A percentile compares a stretch with the other conserved stretches of the same genome.
phyloP scores from a whole-genome alignment of 148 eudicot genomes.

The Chenopodium suecicum region DNA sequence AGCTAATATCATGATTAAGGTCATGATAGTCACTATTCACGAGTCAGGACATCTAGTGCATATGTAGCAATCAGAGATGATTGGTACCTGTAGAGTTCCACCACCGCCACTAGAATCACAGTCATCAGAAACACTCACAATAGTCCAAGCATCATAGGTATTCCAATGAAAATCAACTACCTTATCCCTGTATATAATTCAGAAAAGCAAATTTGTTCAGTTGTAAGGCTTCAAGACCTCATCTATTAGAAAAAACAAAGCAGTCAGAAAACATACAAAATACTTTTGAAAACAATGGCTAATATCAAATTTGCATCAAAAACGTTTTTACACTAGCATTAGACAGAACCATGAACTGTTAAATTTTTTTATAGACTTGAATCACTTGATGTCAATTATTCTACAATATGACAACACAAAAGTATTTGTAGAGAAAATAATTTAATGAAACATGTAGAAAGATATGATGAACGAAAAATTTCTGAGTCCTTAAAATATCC shows the following conservation, averaged over 20 bases:
- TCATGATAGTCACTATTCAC: not conserved
- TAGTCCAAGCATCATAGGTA: slow-evolving; percentile 84
- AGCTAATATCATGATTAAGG: not conserved
- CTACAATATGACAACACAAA: not conserved
- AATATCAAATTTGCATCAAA: not conserved
- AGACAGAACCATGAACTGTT: not conserved
- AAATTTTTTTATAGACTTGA: not conserved
- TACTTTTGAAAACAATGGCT: not conserved
- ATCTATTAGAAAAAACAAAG: not conserved
- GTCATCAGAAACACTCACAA: slow-evolving; percentile 95
- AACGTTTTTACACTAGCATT: not conserved
- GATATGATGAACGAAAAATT: not conserved
- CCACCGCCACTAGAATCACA: slow-evolving; percentile 84
- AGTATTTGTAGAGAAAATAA: not conserved
- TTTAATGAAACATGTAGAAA: not conserved
- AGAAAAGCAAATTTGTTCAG: not conserved
- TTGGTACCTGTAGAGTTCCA: slow-evolving; percentile 82
- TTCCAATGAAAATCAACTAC: slow-evolving; percentile 98
- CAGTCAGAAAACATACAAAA: not conserved
- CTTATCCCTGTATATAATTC: slow-evolving; percentile 56
- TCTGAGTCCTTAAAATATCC: not conserved
- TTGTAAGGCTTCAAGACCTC: not conserved
- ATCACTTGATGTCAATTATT: not conserved
- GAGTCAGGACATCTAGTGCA: not conserved
- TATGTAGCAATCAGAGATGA: slow-evolving; percentile 2